Evolutionary conservation across 495 filamentous ascomycete species (phyloP), one percentile per base, ranked within the genome.

Genomic region (Penicillium paradoxum): DNA sequence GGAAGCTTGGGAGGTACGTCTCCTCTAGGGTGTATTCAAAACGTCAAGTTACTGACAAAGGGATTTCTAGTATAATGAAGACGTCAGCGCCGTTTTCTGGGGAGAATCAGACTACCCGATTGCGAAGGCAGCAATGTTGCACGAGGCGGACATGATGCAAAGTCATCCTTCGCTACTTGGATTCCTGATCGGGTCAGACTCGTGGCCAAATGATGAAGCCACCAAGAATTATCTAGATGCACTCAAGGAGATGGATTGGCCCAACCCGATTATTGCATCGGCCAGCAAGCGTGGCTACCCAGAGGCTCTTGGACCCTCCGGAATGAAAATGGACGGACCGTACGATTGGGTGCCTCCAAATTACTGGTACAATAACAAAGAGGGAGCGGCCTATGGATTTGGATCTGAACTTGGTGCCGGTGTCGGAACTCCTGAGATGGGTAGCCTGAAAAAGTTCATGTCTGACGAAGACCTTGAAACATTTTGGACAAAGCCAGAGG

Each of bases 261-360:
- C 76, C 11, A 72, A 67, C 14, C 83, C 83, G 0, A 67, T 85
- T 17, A 70, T 86, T 14, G 72, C 75, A 15, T 83, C 82, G 0
- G 83, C 83, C 2, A 73, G 75, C 21, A 77, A 77, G 53, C 70
- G 75, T 9, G 81, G 81, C 0, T 82, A 68, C 46, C 78, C 82
- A 0, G 37, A 72, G 7, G 55, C 67, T 13, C 70, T 83, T 0
- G 79, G 77, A 0, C 76, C 79, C 0, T 78, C 78, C 0, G 83
- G 83, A 1, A 75, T 87, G 73, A 85, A 83, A 55, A 86, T 86
- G 83, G 77, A 79, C 1, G 83, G 83, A 0, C 83, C 83, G 0
- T 87, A 87, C 56, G 83, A 86, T 65, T 86, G 81, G 79, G 79
- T 83, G 0, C 79, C 83, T 4, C 83, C 83, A 0, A 80, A 77